A percentile compares a stretch with the other conserved stretches of the same genome.
These are phyloP conservation scores for Sechiopsis laciniata DNA, from an alignment of 306 rosid genomes.

Conservation along the genomic window DNA sequence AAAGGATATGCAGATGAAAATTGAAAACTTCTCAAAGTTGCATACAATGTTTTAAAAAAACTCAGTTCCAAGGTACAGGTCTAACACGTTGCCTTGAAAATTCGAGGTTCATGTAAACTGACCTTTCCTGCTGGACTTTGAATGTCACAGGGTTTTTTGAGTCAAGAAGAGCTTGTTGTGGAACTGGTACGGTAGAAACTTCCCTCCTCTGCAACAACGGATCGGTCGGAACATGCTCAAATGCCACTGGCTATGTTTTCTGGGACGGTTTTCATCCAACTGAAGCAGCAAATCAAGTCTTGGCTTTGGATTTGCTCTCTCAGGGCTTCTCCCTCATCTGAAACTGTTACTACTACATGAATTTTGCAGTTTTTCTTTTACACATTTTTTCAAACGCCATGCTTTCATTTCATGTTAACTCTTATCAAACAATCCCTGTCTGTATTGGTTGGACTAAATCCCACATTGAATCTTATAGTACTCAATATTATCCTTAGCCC, in stretches of 20 bases:
- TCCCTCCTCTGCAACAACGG: constrained; percentile 47
- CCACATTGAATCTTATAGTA: not conserved
- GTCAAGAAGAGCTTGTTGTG: constrained; percentile 44
- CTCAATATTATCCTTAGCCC: not conserved
- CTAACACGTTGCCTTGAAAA: too few species aligned
- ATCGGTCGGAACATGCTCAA: constrained; percentile 48
- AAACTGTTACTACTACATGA: not conserved
- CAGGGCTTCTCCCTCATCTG: constrained; percentile 44
- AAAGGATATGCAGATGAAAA: constrained; percentile 5
- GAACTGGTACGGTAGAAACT: constrained; percentile 57
- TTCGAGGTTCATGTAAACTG: too few species aligned
- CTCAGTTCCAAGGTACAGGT: too few species aligned
- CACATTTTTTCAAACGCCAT: constrained; percentile 15
- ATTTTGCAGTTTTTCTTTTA: not conserved
- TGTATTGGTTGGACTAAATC: not conserved
- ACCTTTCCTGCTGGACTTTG: not conserved
- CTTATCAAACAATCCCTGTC: not conserved
- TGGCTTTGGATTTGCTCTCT: constrained; percentile 43
- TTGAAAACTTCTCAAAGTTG: not conserved
- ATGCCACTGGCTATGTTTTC: constrained; percentile 48
- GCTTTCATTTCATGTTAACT: not conserved
- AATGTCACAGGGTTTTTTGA: too few species aligned
- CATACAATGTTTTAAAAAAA: too few species aligned
- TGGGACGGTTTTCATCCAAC: constrained; percentile 73
- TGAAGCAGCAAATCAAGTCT: constrained; percentile 44